Evolutionary conservation across 257 asterid species (phyloP), one percentile per base, ranked within the genome.

Genomic region (Solanum neorickii): DNA sequence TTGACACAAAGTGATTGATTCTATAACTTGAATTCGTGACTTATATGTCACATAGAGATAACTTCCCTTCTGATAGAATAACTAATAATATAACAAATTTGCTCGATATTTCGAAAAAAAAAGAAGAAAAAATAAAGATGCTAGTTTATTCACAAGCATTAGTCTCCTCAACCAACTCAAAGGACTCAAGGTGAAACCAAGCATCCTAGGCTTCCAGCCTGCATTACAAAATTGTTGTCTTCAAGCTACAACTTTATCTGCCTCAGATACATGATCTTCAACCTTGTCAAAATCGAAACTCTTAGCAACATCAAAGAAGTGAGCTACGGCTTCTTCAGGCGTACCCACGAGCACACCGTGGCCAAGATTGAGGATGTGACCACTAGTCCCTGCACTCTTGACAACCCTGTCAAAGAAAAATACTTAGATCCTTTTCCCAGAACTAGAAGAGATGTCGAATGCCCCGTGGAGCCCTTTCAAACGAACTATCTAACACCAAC

Each of bases 281-380:
- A 88, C 87, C 59, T 86, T 69, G 88, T 91, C 94, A 60, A 87
- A 93, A 60, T 94, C 75, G 76, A 94, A 89, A 93, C 94, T 95
- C 89, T 93, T 95, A 14, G 98, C 94, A 73, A 94, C 97, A 31
- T 93, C 90, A 39, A 95, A 95, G 93, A 96, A 95, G 90, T 96
- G 99, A 56, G 98, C 94, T 62, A 94, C 99, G 9, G 98, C 98
- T 76, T 94, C 99, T 89, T 96, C 98, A 0, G 98, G 99, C 10
- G 98, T 93, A 77, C 98, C 98, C 3, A 96, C 99, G 72, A 95
- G 99, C 92, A 95, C 99, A 82, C 99, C 98, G 20, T 96, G 98
- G 86, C 98, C 98, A 78, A 97, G 94, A 92, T 97, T 97, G 86
- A 97, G 98, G 68, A 97, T 97, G 90, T 95, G 98, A 73, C 98